Percentiles rank a stretch among this genome's conserved stretches.
Conservation (phyloP, 768 basidiomycete species). For the Punctularia strigosozonata region DNA sequence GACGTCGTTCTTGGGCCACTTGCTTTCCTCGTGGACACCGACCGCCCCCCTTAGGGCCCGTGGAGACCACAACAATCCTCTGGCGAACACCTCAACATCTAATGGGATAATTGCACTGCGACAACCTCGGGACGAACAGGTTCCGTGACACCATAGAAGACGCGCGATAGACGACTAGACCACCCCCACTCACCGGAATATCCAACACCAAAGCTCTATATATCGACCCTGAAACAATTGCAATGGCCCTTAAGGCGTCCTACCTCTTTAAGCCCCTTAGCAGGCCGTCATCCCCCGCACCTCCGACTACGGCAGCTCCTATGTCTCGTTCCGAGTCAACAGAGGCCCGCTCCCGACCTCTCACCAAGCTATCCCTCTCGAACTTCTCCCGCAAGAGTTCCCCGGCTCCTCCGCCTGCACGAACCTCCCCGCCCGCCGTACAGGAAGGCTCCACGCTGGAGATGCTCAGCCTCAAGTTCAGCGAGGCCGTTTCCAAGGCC, state of each 20-base stretch:
- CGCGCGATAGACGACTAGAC: constrained; percentile 10
- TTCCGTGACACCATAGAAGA: constrained; percentile 23
- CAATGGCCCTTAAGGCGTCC: constrained; percentile 50
- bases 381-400: constrained; percentile 43
- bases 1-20: constrained; percentile 54
- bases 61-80: constrained; percentile 8
- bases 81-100: constrained; percentile 1
- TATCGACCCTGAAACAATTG: constrained; percentile 13
- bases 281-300: constrained; percentile 51
- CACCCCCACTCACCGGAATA: constrained; percentile 7
- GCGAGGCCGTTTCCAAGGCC: constrained; percentile 72
- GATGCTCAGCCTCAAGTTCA: constrained; percentile 62
- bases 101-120: constrained; percentile 31
- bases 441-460: constrained; percentile 79
- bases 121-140: constrained; percentile 27
- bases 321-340: constrained; percentile 22
- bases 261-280: constrained; percentile 55
- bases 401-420: constrained; percentile 26
- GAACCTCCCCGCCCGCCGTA: constrained; percentile 31
- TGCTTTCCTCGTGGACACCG: constrained; percentile 51
- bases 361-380: constrained; percentile 47
- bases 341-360: constrained; percentile 27
- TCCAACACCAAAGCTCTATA: constrained; percentile 8
- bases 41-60: constrained; percentile 64
- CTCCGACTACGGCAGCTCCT: constrained; percentile 23